These are phyloP conservation scores for Monosporozyma aerobia DNA, from an alignment of 805 yeast species.

Conservation along the genomic window DNA sequence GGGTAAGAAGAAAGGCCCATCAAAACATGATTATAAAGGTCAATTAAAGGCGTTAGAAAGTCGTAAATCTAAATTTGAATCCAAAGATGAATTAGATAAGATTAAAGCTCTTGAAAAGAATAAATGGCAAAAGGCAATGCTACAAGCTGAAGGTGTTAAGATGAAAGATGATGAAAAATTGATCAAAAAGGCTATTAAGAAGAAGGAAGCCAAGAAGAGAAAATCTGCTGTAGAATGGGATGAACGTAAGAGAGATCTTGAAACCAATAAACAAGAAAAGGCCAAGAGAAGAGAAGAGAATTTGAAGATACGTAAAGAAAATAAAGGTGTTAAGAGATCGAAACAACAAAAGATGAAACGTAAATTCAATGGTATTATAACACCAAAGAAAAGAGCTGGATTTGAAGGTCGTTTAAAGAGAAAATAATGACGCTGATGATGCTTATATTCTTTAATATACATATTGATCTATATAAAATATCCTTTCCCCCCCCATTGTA, in stretches of 20 bases:
- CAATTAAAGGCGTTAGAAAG: constrained; percentile 70
- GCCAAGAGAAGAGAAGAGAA: constrained; percentile 89
- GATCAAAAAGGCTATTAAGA: constrained; percentile 74
- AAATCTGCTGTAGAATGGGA: constrained; percentile 88
- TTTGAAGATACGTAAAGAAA: constrained; percentile 72
- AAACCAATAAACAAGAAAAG: constrained; percentile 62
- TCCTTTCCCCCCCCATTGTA: neutral
- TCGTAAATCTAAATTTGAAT: constrained; percentile 54
- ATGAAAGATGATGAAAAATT: constrained; percentile 84
- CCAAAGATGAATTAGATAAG: constrained; percentile 54
- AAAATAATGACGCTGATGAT: neutral
- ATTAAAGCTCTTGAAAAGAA: constrained; percentile 55
- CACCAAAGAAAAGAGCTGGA: constrained; percentile 64
- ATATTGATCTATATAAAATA: too few species aligned
- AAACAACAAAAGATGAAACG: constrained; percentile 59
- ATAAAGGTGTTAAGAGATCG: constrained; percentile 72
- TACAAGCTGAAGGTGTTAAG: constrained; percentile 82
- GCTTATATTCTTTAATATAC: too few species aligned
- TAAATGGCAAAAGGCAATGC: constrained; percentile 76
- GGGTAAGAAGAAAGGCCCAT: constrained; percentile 59
- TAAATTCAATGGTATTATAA: constrained; percentile 46
- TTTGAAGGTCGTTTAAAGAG: constrained; percentile 61
- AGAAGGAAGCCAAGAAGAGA: constrained; percentile 73
- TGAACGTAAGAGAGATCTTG: constrained; percentile 76
- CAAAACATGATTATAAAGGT: constrained; percentile 73